Evolutionary conservation across 192 early-diverging fungal species (phyloP), one percentile per base, ranked within the genome.

Genomic region (Cladochytrium replicatum): DNA sequence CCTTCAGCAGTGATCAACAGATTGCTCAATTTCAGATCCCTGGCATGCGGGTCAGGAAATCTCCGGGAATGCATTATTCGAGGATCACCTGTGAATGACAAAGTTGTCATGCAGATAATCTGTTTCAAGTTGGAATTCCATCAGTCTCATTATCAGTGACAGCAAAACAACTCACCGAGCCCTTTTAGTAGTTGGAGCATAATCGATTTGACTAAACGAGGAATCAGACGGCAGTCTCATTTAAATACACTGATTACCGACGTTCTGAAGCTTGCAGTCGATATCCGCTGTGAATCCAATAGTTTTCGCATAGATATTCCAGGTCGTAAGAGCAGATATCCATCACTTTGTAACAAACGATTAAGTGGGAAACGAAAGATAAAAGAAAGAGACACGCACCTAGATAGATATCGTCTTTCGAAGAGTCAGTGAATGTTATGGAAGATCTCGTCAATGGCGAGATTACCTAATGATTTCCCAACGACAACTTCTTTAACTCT

Each of bases 1-100:
- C 95, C 95, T 29, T 84, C 75, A 4, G 79, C 69, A n/a, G 82
- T 91, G 32, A 97, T 67, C 32, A 97, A 69, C 4, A 97, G 79
- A 46, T 97, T 97, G 3, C 91, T 89, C 22, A 91, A 82, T 55
- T 97, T 97, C n/a, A 97, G 52, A 51, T 97, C 94, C 67, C 68
- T 70, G 48, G n/a, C n/a, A n/a, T n/a, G n/a, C n/a, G n/a, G 32
- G 32, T 56, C 21, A 32, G 15, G 15, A 4, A n/a, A 27, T 54
- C 55, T 4, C 29, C 52, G 1, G 27, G 26, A 54, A 30, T 2
- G 52, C 41, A 2, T n/a, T n/a, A n/a, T n/a, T n/a, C n/a, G n/a
- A n/a, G n/a, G n/a, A n/a, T n/a, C 21, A 72, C 70, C 71, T 52
- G 68, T 92, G 89, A 54, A 91, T 72, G 8, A 91, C 79, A 70